These are phyloP conservation scores for Trametes sanguinea DNA, from an alignment of 768 basidiomycete genomes.

Conservation along the genomic window DNA sequence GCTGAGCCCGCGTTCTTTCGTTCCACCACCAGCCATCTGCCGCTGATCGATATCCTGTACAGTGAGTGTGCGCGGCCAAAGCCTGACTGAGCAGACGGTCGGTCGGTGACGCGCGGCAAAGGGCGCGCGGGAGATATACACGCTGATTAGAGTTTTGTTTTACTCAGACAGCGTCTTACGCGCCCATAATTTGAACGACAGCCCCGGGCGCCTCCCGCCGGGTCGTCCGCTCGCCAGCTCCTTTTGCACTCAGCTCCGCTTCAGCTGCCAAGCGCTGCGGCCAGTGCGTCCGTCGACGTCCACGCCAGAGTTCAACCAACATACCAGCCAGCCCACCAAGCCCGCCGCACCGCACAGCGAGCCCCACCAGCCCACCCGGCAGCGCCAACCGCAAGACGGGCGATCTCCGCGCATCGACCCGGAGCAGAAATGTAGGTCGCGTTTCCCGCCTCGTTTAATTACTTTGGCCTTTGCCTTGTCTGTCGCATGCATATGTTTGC, in stretches of 20 bases:
- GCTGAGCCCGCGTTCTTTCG: no score
- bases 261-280: neutral
- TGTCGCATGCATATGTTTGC: neutral
- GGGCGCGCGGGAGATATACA: neutral
- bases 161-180: constrained; percentile 5
- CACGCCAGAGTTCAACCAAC: no score
- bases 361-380: neutral
- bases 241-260: neutral
- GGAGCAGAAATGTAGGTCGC: constrained; percentile 12
- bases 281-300: neutral
- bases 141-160: constrained; percentile 17
- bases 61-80: no score
- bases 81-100: no score
- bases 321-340: neutral
- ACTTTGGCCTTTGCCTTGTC: neutral
- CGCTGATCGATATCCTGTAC: neutral
- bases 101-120: no score
- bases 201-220: neutral
- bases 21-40: no score
- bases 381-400: neutral
- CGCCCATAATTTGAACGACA: constrained; percentile 4
- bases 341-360: neutral
- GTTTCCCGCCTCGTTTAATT: neutral
- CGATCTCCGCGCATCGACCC: neutral
- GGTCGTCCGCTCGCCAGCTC: neutral